Conservation (phyloP, 768 basidiomycete species). For the Paxillus rubicundulus region DNA sequence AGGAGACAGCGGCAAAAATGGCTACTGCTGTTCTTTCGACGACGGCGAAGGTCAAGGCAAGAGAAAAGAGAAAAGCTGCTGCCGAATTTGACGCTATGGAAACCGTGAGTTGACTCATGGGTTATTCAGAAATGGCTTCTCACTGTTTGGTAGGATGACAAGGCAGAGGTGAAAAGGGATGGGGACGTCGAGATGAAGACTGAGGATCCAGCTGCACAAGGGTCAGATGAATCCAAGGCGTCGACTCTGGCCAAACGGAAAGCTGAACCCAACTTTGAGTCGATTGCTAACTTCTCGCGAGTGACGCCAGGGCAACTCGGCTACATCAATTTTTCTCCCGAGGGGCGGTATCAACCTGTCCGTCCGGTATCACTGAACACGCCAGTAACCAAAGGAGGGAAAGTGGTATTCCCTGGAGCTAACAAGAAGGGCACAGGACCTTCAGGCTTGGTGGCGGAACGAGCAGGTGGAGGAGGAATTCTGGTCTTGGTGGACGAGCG, state of each 20-base stretch:
- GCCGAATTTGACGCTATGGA: constrained; percentile 83
- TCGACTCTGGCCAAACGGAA: constrained; percentile 56
- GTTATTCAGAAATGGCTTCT: constrained; percentile 5
- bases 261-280: constrained; percentile 73
- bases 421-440: constrained; percentile 31
- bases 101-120: constrained; percentile 47
- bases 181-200: constrained; percentile 80
- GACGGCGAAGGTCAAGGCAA: constrained; percentile 93
- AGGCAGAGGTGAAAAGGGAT: constrained; percentile 52
- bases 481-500: constrained; percentile 74
- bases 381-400: constrained; percentile 34
- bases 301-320: constrained; percentile 87
- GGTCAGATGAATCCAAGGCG: constrained; percentile 54
- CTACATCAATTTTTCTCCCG: constrained; percentile 78
- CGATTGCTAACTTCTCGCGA: constrained; percentile 82
- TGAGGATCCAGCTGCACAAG: constrained; percentile 55
- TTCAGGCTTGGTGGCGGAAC: constrained; percentile 46
- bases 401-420: constrained; percentile 22
- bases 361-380: constrained; percentile 62
- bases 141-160: constrained; percentile 47
- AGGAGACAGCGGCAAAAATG: constrained; percentile 88
- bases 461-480: constrained; percentile 83
- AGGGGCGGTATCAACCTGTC: constrained; percentile 85
- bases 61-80: constrained; percentile 89
- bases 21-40: constrained; percentile 95